phyloP scores from a whole-genome alignment of 164 flowering plant genomes.

The Vitis amurensis region DNA sequence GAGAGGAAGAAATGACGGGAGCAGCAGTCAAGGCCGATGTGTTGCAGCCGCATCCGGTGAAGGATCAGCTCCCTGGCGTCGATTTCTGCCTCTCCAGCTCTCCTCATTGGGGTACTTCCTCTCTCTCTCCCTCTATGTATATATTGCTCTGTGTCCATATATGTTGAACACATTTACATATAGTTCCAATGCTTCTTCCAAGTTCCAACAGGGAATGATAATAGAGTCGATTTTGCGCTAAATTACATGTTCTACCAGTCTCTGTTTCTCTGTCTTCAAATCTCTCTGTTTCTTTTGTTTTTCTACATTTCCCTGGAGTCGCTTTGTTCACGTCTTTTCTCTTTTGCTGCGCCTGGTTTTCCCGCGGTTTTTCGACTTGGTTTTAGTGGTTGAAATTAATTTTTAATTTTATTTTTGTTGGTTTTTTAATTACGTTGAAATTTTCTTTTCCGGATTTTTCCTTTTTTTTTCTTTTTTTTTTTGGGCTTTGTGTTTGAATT shows the following conservation, averaged over 20 bases:
- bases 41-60: constrained; percentile 64
- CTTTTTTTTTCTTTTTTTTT: background rate
- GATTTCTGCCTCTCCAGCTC: constrained; percentile 65
- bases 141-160: too few relatives aligned
- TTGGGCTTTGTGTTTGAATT: background rate
- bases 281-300: background rate
- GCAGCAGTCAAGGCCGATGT: constrained; percentile 39
- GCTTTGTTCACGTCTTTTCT: background rate
- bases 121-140: background rate
- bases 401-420: background rate
- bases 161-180: background rate
- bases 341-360: background rate
- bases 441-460: background rate
- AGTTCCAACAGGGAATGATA: too few relatives aligned
- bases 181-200: background rate
- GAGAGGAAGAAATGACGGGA: constrained; percentile 6
- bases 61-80: constrained; percentile 70
- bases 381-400: background rate
- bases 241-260: too few relatives aligned
- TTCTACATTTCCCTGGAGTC: background rate
- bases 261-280: too few relatives aligned
- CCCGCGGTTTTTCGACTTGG: background rate
- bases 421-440: background rate
- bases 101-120: constrained; percentile 62
- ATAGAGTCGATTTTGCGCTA: too few relatives aligned